Base-by-base conservation (phyloP, 306 rosid species). In the Vigna angularis region DNA sequence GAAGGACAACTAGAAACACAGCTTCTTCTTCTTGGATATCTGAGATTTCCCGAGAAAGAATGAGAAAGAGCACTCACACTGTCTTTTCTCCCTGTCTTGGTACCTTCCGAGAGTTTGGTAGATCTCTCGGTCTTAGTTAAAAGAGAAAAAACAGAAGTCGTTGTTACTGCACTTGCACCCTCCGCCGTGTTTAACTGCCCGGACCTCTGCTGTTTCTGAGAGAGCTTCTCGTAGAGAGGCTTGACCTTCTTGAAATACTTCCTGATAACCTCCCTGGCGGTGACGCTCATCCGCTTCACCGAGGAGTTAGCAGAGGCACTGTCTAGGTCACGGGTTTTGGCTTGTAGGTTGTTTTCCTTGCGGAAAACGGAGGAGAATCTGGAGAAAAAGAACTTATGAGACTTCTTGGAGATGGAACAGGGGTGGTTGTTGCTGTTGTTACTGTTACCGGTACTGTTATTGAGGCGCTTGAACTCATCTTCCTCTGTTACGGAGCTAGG, bases 331-430 rank as follows among this genome's bases (percentile, higher is more conserved):
- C 18, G 69, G 3, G 36, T 34, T 28, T 76, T 80, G 32, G 30
- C 5, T 2, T 4, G 15, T 45, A 2, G 15, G 50, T 16, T 50
- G 55, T 15, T 50, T 76, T 83, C 93, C 13, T 86, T 88, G 12
- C 88, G 85, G 80, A 92, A 95, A 20, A 95, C 95, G 5, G 96
- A 92, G 5, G 98, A 91, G 79, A 95, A 88, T 91, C 96, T 85
- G 0, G 97, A 87, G 6, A 94, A 62, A 75, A 89, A 92, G 84
- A 88, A 90, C 82, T 85, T 92, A 72, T 84, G 22, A 9, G 45
- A 1, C 17, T 62, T 62, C 13, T 45, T 45, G 50, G 16, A 11
- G 50, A 12, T 11, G 5, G 50, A 12, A 12, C 15, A 45, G 0
- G 50, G 4, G 0, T 11, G 13, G 50, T 45, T 45, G 50, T 11